Evolutionary conservation across 805 yeast genomes (phyloP), one percentile per base, ranked within the genome.

Genomic region (Komagataella populi): DNA sequence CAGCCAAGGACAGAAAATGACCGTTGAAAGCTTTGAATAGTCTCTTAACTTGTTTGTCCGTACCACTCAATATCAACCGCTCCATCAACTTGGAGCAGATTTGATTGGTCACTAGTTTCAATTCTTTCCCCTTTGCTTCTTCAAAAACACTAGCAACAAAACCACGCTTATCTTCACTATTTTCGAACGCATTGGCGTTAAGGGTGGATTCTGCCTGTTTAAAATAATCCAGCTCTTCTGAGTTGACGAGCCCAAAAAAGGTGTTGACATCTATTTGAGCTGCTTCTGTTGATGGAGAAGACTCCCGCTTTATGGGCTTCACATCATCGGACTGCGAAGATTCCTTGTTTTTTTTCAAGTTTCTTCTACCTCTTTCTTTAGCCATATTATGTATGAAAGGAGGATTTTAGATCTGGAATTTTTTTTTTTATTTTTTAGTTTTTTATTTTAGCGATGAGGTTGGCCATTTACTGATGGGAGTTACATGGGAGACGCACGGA

Each of bases 81-180:
- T 91, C 99, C 72, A 93, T 74, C 53, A 93, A 72, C 63, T 91
- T 91, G 22, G 98, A 91, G 65, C 97, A 89, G 52, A 91, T 88
- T 62, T 90, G 97, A 61, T 91, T 90, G 2, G 96, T 91, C 3
- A 86, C 96, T 45, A 91, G 72, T 65, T 93, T 91, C 57, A 93
- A 70, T 66, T 91, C 98, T 59, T 90, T 89, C 2, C 96, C 96
- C 48, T 76, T 73, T 20, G 89, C 77, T 69, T 93, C 99, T 56
- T 84, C 91, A 57, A 90, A 73, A 1, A 91, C 86, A 58, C 93
- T 83, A 2, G 75, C 66, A 30, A 87, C 81, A 60, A 91, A 89
- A 1, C 84, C 83, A 6, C 64, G 65, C 57, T 82, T 77, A 56
- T 90, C 97, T 51, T 87, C 96, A 3, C 77, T 72, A 16, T 72